Conservation (phyloP, 2,329 filamentous ascomycete species). For the Pseudocercospora eumusae region DNA sequence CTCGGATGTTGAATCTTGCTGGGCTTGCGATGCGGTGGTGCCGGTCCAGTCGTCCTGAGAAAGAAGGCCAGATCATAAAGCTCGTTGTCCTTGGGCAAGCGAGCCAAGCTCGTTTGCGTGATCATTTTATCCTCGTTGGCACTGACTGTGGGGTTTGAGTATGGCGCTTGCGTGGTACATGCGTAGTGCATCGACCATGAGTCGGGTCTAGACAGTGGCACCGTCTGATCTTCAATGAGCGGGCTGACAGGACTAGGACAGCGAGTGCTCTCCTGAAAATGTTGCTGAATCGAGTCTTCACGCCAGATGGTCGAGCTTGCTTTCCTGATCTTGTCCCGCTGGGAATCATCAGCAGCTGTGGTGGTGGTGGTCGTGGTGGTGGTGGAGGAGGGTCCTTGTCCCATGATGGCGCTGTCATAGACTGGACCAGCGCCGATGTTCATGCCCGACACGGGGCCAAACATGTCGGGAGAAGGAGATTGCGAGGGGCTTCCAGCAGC, state of each 20-base stretch:
- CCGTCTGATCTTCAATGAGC: conserved; percentile 17
- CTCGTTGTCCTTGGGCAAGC: conserved; percentile 33
- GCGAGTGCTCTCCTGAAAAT: conserved; percentile 27
- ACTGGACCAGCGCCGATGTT: conserved; percentile 28
- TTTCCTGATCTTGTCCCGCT: conserved; percentile 29
- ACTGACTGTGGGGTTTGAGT: conserved; percentile 20
- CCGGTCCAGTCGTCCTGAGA: conserved; percentile 43
- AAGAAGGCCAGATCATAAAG: conserved; percentile 44
- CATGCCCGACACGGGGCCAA: conserved; percentile 29
- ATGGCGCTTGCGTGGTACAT: conserved; percentile 34
- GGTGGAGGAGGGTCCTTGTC: conserved; percentile 32
- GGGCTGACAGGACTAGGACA: conserved; percentile 17
- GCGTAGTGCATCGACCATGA: conserved; percentile 37
- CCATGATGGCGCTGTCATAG: conserved; percentile 35
- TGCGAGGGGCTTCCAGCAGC: conserved; percentile 31
- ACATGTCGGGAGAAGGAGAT: conserved; percentile 33
- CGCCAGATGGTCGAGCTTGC: conserved; percentile 33
- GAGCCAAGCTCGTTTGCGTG: conserved; percentile 36
- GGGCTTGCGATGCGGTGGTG: conserved; percentile 34
- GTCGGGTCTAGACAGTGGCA: conserved; percentile 25
- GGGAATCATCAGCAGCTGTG: conserved; percentile 1
- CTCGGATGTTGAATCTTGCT: conserved; percentile 34
- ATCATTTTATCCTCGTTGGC: conserved; percentile 34
- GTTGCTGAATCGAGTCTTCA: conserved; percentile 34
- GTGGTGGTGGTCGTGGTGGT: not conserved